Evolutionary conservation across 495 filamentous ascomycete species (phyloP), one percentile per base, ranked within the genome.

Genomic region (Collariella sp.): DNA sequence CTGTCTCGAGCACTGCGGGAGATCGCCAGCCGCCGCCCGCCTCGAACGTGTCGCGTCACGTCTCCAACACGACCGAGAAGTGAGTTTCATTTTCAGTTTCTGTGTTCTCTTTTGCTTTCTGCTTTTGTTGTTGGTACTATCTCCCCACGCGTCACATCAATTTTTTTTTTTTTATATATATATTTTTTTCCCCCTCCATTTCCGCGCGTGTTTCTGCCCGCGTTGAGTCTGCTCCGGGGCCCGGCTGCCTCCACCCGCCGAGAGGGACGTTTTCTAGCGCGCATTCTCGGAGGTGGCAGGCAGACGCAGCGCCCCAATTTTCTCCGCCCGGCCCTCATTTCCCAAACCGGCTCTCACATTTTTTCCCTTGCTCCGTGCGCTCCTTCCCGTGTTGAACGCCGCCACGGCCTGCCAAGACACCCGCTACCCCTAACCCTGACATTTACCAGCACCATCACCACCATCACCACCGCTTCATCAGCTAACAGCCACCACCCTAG

Each of bases 61-160:
- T 72, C 39, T 64, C 71, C 47, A 51, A 66, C 16, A 72, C 61
- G 46, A 64, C 56, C 40, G 75, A 77, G 48, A 77, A 77, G 75
- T 77, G 67, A 60, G 74, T 71, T 39, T 24, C 42, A 26, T 44
- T 24, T 12, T 26, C 2, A n/a, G n/a, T 50, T 35, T 50, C 46
- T 36, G 23, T 42, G 42, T 43, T 53, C 59, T 23, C 45, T 7
- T 20, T 53, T 43, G 43, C 39, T 41, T 42, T 31, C 6, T 12
- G 9, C 20, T 11, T 55, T 18, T 12, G 24, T 22, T 54, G 51
- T 43, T 47, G 38, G 26, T 38, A 54, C 56, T 22, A 41, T 39
- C n/a, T 41, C 13, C 50, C 48, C 46, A 35, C 40, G 31, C 19
- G 13, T 33, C 43, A 18, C 24, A 34, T 26, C 7, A 7, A 24